Base-by-base conservation (phyloP, 2,329 filamentous ascomycete species). In the Clarireedia paspali region DNA sequence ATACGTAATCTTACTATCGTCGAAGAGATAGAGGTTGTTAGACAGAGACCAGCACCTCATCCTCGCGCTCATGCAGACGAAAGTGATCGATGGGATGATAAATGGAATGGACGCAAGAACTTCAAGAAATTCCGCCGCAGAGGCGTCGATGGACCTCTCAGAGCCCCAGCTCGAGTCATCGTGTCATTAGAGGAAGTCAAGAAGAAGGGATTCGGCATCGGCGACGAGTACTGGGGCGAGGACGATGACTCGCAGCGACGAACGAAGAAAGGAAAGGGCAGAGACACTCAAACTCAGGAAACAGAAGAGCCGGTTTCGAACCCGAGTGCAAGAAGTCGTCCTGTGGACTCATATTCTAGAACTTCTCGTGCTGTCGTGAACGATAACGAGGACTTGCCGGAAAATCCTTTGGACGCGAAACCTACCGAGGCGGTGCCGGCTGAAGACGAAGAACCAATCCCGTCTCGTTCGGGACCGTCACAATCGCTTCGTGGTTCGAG, bases 61-160 rank as follows among this genome's bases (percentile, higher is more conserved):
- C 56, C 62, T 30, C 59, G 52, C 1, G 45, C 44, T 5, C 72
- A 72, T 52, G 70, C 66, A 17, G 68, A 73, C n/a, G 70, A 70
- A 36, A 72, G 77, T 17, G 81, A 84, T 5, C 79, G 89, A 42
- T 96, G 92, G 91, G 82, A 96, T 62, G 84, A 89, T 0, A 79
- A 78, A 40, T 99, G 94, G 94, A 95, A 96, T 68, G 94, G 92
- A 0, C 80, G 92, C 45, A 92, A 90, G 71, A 97, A 99, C 67
- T 99, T 96, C 74, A 99, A 99, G 70, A 88, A 83, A 64, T 99
- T 99, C 67, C 77, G 79, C 23, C 77, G 76, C 54, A 77, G 81
- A 53, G 84, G 81, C 24, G 79, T 79, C n/a, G 59, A 59, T 52
- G 69, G 64, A 23, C 60, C 57, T 59, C 69, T 55, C 64, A 71